Base-by-base conservation (phyloP, 2,329 filamentous ascomycete genomes). In the Penicillium fuscoglaucum region DNA sequence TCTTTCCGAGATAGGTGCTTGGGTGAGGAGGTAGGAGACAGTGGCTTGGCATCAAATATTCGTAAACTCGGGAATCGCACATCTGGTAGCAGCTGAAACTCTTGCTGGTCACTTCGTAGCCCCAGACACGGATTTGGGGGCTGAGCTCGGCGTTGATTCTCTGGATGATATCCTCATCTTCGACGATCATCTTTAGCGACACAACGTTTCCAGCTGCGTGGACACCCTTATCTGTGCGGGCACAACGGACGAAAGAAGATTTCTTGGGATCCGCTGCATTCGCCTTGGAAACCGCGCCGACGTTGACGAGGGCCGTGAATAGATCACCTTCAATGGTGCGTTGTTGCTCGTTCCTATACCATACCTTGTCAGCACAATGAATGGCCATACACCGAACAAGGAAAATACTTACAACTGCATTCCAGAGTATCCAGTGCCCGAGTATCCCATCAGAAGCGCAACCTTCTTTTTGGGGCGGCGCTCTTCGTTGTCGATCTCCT, bases 191-290 rank as follows among this genome's bases (percentile, higher is more conserved):
- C 79, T 99, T 99, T 69, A 98, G 76, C 33, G 91, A 96, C 61
- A 98, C 91, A 70, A 98, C 88, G 71, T 98, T 98, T 52, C 93
- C 95, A 1, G 93, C 93, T 1, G 93, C 93, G 74, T 98, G 93
- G 2, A 98, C 93, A 55, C 95, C 95, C 80, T 98, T 99, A 79
- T 99, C 95, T 0, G 95, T 99, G 63, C 95, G 85, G 4, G 95
- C 95, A 75, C 95, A 99, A 64, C 95, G 89, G 54, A 96, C 90
- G 47, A 99, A 84, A 52, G 91, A 93, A 2, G 92, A 96, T 77
- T 99, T 99, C 76, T 96, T 96, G 4, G 93, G 95, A 72, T 99
- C 95, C 68, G 96, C 88, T 24, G 95, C 95, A 72, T 99, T 99
- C 61, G 91, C 91, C 76, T 98, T 98, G 49, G 93, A 96, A 61